phyloP scores from a whole-genome alignment of 1,139 yeast genomes.

The Diutina neorugosa region DNA sequence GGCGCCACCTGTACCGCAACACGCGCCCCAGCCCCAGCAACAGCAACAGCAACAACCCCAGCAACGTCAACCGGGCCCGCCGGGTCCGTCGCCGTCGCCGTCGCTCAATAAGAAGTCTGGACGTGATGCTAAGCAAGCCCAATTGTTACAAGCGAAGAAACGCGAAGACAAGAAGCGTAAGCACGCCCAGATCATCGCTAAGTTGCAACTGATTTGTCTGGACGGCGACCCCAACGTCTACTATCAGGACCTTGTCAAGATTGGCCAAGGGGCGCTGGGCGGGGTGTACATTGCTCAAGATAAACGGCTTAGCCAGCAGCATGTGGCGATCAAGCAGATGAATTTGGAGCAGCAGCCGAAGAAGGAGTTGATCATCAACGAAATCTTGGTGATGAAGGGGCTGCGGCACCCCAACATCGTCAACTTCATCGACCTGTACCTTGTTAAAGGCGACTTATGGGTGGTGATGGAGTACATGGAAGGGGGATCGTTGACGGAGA shows the following conservation, averaged over 20 bases:
- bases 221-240: constrained; percentile 76
- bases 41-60: constrained; percentile 1
- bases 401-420: constrained; percentile 85
- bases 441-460: constrained; percentile 74
- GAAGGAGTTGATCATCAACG: constrained; percentile 84
- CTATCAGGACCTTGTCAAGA: constrained; percentile 61
- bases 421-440: constrained; percentile 77
- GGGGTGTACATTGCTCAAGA: constrained; percentile 92
- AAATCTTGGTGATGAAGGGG: constrained; percentile 88
- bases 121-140: constrained; percentile 44
- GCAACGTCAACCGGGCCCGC: constrained; percentile 5
- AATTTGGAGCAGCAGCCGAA: constrained; percentile 88
- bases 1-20: constrained; percentile 6
- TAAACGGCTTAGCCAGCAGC: constrained; percentile 21
- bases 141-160: constrained; percentile 49
- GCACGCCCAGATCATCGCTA: constrained; percentile 59
- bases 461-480: constrained; percentile 98
- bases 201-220: constrained; percentile 66
- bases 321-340: constrained; percentile 95
- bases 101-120: constrained; percentile 23
- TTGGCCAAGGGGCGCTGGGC: constrained; percentile 98
- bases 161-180: constrained; percentile 63
- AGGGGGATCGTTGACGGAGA: constrained; percentile 93
- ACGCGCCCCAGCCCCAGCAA: constrained; percentile 7
- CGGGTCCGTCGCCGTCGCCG: neutral